Evolutionary conservation across 2,329 filamentous ascomycete genomes (phyloP).

Genomic region (Lachnellula hyalina): DNA sequence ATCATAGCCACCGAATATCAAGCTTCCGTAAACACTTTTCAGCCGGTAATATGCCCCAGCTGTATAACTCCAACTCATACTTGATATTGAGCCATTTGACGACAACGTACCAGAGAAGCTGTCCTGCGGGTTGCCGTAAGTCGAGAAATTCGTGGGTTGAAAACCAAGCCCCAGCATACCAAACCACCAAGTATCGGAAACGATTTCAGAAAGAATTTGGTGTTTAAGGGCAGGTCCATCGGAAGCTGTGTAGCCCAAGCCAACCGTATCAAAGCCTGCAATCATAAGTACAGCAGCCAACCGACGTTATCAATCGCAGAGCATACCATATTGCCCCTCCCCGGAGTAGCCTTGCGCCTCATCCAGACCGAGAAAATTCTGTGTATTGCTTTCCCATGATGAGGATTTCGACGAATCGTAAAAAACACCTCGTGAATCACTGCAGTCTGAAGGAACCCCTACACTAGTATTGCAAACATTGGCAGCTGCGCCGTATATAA

Average conservation of each 20-base stretch:
- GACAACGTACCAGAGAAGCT: constrained; percentile 35
- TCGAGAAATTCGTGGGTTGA: constrained; percentile 36
- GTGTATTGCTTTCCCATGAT: constrained; percentile 32
- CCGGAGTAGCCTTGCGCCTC: constrained; percentile 34
- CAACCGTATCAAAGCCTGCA: constrained; percentile 24
- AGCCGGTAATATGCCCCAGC: constrained; percentile 36
- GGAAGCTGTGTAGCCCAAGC: constrained; percentile 16
- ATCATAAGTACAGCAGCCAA: neutral
- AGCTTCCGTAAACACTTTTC: constrained; percentile 33
- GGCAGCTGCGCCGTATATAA: constrained; percentile 60
- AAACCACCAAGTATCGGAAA: constrained; percentile 17
- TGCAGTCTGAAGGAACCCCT: constrained; percentile 34
- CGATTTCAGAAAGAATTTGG: constrained; percentile 20
- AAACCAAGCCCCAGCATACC: constrained; percentile 38
- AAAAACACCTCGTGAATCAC: constrained; percentile 33
- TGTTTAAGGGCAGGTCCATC: constrained; percentile 17
- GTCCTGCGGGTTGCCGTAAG: constrained; percentile 32
- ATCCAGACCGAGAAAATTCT: constrained; percentile 34
- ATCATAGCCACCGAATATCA: constrained; percentile 40
- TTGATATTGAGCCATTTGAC: constrained; percentile 33
- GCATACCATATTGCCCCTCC: constrained; percentile 24
- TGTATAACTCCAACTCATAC: constrained; percentile 39
- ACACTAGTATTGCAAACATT: constrained; percentile 45
- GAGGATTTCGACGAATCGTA: constrained; percentile 33
- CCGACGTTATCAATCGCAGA: neutral